Percentiles rank a stretch among this genome's conserved stretches.
Evolutionary conservation across 805 yeast species (phyloP).

Genomic region (Saturnispora silvae): DNA sequence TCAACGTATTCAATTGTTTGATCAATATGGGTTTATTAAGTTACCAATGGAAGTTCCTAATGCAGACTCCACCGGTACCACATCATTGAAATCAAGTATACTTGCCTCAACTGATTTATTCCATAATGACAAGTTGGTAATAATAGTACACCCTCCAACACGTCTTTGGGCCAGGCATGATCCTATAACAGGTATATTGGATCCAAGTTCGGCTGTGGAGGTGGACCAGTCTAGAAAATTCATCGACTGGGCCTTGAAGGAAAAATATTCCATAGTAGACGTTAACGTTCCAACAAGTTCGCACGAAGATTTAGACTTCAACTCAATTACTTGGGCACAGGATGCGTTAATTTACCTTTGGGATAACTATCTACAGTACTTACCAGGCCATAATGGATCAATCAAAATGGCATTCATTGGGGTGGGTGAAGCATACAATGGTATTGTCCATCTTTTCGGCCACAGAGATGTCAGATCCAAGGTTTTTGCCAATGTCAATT

Average conservation of each 20-base stretch:
- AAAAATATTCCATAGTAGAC: slow-evolving; percentile 72
- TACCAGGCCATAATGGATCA: slow-evolving; percentile 45
- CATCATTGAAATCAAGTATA: slow-evolving; percentile 43
- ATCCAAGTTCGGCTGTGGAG: slow-evolving; percentile 59
- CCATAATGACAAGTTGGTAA: slow-evolving; percentile 50
- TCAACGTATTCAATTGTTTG: slow-evolving; percentile 50
- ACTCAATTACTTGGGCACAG: slow-evolving; percentile 59
- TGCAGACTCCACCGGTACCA: slow-evolving; percentile 32
- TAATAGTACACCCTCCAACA: slow-evolving; percentile 83
- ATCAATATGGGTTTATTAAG: slow-evolving; percentile 46
- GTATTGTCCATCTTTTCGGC: slow-evolving; percentile 78
- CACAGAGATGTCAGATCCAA: slow-evolving; percentile 59
- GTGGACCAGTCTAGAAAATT: slow-evolving; percentile 65
- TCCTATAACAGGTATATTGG: slow-evolving; percentile 68
- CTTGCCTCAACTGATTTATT: slow-evolving; percentile 64
- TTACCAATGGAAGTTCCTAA: slow-evolving; percentile 52
- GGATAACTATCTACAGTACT: slow-evolving; percentile 82
- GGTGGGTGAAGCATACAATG: slow-evolving; percentile 80
- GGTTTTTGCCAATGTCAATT: slow-evolving; percentile 62
- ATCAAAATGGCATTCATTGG: slow-evolving; percentile 72
- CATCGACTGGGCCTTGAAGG: slow-evolving; percentile 51
- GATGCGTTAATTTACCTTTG: slow-evolving; percentile 72
- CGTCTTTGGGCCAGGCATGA: slow-evolving; percentile 84
- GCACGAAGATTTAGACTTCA: slow-evolving; percentile 41
- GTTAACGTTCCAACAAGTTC: slow-evolving; percentile 62